Percentiles rank a stretch among this genome's conserved stretches.
phyloP scores from a whole-genome alignment of 805 yeast genomes.

The Teunomyces cretensis region DNA sequence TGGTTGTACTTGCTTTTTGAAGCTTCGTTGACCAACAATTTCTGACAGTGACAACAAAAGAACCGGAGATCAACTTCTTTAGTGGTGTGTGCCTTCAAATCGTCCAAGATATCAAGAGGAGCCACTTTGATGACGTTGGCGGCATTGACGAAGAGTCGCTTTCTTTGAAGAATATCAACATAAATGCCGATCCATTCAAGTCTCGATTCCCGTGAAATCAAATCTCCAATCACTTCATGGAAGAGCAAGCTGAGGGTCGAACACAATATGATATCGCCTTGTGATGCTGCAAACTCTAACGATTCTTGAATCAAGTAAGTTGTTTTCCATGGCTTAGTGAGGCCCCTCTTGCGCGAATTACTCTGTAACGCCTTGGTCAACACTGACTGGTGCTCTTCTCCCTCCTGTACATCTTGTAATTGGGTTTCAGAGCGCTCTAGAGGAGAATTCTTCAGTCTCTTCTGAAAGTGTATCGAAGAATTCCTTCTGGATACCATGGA shows the following conservation, averaged over 20 bases:
- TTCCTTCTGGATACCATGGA: constrained; percentile 19
- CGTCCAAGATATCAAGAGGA: constrained; percentile 27
- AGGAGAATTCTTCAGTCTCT: constrained; percentile 5
- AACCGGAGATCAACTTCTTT: constrained; percentile 40
- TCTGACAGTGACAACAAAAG: constrained; percentile 61
- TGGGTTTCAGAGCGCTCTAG: constrained; percentile 1
- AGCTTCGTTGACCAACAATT: constrained; percentile 57
- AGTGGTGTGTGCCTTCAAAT: constrained; percentile 32
- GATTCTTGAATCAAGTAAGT: constrained; percentile 49
- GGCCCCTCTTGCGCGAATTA: constrained; percentile 9
- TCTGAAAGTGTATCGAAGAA: constrained; percentile 13
- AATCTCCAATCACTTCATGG: constrained; percentile 14
- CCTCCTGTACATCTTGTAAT: constrained; percentile 10
- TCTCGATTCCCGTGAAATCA: constrained; percentile 26
- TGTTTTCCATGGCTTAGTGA: constrained; percentile 56
- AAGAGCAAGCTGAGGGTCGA: constrained; percentile 59
- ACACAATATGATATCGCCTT: constrained; percentile 65
- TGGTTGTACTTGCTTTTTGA: constrained; percentile 33
- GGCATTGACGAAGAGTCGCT: constrained; percentile 55
- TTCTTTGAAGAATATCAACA: constrained; percentile 51
- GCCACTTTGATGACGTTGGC: constrained; percentile 52
- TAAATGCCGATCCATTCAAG: constrained; percentile 60
- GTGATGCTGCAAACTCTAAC: constrained; percentile 52
- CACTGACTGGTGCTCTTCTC: constrained; percentile 18
- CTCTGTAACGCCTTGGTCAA: constrained; percentile 24